Percentiles rank a stretch among this genome's conserved stretches.
Conservation (phyloP, 345 rosid species). For the Erodium maritimum region DNA sequence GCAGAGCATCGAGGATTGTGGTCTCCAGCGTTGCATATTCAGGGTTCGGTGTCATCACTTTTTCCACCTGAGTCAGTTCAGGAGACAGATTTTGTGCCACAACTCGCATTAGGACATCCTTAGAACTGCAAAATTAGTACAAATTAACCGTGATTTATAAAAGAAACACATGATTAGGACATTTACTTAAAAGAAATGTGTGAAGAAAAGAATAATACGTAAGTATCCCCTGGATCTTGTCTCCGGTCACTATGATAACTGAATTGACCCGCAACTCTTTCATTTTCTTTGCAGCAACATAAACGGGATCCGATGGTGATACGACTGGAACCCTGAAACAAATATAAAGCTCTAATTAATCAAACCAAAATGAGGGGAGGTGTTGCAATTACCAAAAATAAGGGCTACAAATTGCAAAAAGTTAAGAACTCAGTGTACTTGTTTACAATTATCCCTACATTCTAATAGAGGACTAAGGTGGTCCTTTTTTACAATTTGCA, state of each 20-base stretch:
- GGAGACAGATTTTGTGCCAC: slow-evolving; percentile 95
- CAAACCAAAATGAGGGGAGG: slow-evolving; percentile 13
- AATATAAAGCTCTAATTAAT: slow-evolving; percentile 3
- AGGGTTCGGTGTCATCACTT: slow-evolving; percentile 95
- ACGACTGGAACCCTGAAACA: slow-evolving; percentile 59
- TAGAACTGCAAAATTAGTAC: slow-evolving; percentile 44
- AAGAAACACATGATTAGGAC: not conserved
- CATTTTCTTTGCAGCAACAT: slow-evolving; percentile 86
- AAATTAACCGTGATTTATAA: slow-evolving; percentile 10
- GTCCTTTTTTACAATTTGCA: no score
- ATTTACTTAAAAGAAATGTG: not conserved
- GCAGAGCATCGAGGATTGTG: slow-evolving; percentile 85
- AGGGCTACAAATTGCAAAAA: no score
- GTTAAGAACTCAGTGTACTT: no score
- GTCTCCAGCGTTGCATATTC: slow-evolving; percentile 74
- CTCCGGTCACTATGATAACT: slow-evolving; percentile 47
- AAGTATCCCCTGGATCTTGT: slow-evolving; percentile 73
- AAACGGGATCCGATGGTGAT: slow-evolving; percentile 76
- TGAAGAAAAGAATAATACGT: slow-evolving; percentile 40
- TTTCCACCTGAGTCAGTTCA: slow-evolving; percentile 74
- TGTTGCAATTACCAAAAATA: no score
- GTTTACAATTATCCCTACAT: no score
- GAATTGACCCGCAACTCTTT: slow-evolving; percentile 69
- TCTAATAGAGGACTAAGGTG: no score
- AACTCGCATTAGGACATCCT: slow-evolving; percentile 94